Evolutionary conservation across 2,329 filamentous ascomycete genomes (phyloP).

Genomic region (Fusarium sp.): DNA sequence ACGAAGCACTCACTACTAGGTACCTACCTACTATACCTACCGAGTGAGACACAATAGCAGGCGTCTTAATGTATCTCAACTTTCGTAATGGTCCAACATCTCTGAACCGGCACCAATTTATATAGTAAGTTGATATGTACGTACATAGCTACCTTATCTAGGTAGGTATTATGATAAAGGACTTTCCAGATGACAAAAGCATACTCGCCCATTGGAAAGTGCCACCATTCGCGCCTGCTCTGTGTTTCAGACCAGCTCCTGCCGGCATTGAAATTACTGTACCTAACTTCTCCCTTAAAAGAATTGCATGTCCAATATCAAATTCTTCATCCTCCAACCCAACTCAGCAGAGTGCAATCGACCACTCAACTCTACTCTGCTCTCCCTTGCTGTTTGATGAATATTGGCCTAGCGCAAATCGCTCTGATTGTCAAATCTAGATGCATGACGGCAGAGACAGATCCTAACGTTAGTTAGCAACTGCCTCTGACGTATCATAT

Average conservation of each 20-base stretch:
- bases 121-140: background rate
- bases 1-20: background rate
- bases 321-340: background rate
- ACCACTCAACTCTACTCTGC: background rate
- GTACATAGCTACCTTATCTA: no score
- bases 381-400: background rate
- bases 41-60: background rate
- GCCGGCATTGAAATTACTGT: background rate
- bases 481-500: conserved; percentile 28
- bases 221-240: background rate
- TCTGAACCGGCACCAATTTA: background rate
- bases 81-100: background rate
- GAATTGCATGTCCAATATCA: background rate
- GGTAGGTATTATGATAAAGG: background rate
- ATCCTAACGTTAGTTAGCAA: background rate
- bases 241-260: background rate
- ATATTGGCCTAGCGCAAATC: background rate
- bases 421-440: background rate
- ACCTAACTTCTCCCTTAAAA: background rate
- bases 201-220: background rate
- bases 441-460: background rate
- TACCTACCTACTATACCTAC: no score
- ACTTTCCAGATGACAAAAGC: background rate
- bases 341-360: background rate
- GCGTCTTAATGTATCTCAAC: background rate